These are phyloP conservation scores for Ophiostoma australiae DNA, from an alignment of 2,329 filamentous ascomycete genomes.

Conservation along the genomic window DNA sequence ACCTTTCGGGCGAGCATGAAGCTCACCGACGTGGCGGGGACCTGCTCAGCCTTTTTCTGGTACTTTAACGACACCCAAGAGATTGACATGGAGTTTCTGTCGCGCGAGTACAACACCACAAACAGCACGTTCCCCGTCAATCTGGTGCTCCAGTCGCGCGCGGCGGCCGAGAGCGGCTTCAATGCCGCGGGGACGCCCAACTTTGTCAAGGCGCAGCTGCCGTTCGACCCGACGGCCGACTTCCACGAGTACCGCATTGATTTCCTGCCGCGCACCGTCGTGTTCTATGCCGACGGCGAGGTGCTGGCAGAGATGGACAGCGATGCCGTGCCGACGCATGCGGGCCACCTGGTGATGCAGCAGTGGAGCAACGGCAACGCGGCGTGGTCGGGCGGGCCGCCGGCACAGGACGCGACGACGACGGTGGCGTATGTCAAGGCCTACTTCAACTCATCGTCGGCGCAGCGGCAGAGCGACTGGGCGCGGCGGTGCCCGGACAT, in stretches of 20 bases:
- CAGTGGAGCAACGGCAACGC: conserved; percentile 76
- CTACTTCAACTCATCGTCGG: conserved; percentile 68
- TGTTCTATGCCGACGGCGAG: conserved; percentile 64
- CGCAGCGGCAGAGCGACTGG: conserved; percentile 39
- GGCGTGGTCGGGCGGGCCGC: conserved; percentile 67
- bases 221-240: conserved; percentile 59
- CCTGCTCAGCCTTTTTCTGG: conserved; percentile 78
- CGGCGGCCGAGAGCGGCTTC: conserved; percentile 54
- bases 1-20: conserved; percentile 65
- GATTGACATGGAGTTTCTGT: conserved; percentile 77
- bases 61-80: conserved; percentile 75
- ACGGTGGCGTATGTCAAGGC: conserved; percentile 67
- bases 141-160: conserved; percentile 66
- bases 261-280: conserved; percentile 57
- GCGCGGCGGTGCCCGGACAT: conserved; percentile 40
- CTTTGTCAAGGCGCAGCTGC: conserved; percentile 54
- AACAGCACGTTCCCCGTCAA: conserved; percentile 58
- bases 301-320: conserved; percentile 54
- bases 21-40: conserved; percentile 56
- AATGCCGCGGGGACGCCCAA: conserved; percentile 57
- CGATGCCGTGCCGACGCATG: conserved; percentile 51
- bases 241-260: conserved; percentile 81
- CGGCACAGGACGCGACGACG: conserved; percentile 55
- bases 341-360: conserved; percentile 65
- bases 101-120: conserved; percentile 53